Conservation (phyloP, 2,329 filamentous ascomycete species). For the Colletotrichum simmondsii region DNA sequence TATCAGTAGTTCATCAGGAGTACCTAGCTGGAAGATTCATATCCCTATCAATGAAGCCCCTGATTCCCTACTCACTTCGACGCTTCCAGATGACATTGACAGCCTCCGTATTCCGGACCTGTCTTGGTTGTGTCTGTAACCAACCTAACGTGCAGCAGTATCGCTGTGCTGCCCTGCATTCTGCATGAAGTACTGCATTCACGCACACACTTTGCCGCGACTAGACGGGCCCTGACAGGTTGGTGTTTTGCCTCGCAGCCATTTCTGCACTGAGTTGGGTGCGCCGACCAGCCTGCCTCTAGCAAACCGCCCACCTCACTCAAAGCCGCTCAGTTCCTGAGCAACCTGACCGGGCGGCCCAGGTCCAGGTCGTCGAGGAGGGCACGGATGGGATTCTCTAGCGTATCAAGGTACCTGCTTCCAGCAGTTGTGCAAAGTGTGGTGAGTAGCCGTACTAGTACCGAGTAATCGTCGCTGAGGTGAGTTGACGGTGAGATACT, state of each 20-base stretch:
- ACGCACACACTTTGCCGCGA: conserved; percentile 1
- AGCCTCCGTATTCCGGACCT: not conserved
- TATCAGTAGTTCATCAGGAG: not conserved
- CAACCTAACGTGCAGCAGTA: not conserved
- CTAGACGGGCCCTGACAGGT: conserved; percentile 28
- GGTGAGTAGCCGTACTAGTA: not conserved
- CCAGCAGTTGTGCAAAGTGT: not conserved
- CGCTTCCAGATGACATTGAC: not conserved
- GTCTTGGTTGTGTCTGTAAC: conserved; percentile 3
- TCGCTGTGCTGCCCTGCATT: not conserved
- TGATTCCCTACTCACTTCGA: not conserved
- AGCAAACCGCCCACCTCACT: conserved; percentile 14
- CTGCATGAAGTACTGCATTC: not conserved
- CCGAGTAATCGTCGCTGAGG: conserved; percentile 2
- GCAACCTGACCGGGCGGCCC: conserved; percentile 13
- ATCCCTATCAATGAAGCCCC: not conserved
- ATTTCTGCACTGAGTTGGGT: conserved; percentile 5
- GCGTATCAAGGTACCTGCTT: not conserved
- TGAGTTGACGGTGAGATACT: conserved; percentile 8
- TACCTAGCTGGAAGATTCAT: not conserved
- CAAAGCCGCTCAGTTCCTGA: conserved; percentile 13
- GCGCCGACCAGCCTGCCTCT: conserved; percentile 11
- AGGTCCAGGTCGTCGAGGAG: not conserved
- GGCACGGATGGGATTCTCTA: not conserved
- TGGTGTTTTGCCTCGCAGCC: conserved; percentile 17